Evolutionary conservation across 2,329 filamentous ascomycete genomes (phyloP), one percentile per base, ranked within the genome.

Genomic region (Diaporthe destruens): DNA sequence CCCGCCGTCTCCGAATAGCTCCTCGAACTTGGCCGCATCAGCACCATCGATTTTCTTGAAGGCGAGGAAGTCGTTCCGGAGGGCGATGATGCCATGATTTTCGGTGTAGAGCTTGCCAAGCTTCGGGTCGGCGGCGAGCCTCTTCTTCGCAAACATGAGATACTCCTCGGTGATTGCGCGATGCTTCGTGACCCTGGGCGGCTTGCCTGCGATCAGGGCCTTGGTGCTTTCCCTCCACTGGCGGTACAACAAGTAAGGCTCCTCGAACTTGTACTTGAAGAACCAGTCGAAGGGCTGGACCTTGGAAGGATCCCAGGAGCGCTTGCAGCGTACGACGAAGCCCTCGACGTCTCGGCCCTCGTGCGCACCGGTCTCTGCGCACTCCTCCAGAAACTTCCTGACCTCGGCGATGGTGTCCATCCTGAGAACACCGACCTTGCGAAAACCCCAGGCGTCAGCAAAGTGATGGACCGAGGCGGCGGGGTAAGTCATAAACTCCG

Each of bases 261-360:
- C 96, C 80, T 99, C 96, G 74, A 99, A 99, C 84, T 99, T 99
- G 89, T 95, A 99, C 83, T 99, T 99, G 91, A 99, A 99, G 83
- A 99, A 99, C 96, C 96, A 99, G 81, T 99, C 95, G n/a, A 89
- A 84, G 80, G 91, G 96, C 0, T 89, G 88, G 2, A 81, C 81
- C 18, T 81, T 80, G 1, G 82, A 84, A 0, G 85, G 84, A 36
- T 90, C 82, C n/a, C 82, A 79, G 20, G 87, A 85, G 85, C 86
- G 91, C 84, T 90, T 94, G 88, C 96, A 98, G 71, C 96, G 92
- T 77, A 99, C 93, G 72, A 99, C 96, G 77, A 99, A 99, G 5
- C 96, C 96, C 82, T 99, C 96, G 0, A 98, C 96, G 77, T 98
- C 96, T 69, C 95, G 93, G 12, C 95, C 96, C 75, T 93, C 92